Evolutionary conservation across 805 yeast species (phyloP), one percentile per base, ranked within the genome.

Genomic region (Torulaspora microellipsoides): DNA sequence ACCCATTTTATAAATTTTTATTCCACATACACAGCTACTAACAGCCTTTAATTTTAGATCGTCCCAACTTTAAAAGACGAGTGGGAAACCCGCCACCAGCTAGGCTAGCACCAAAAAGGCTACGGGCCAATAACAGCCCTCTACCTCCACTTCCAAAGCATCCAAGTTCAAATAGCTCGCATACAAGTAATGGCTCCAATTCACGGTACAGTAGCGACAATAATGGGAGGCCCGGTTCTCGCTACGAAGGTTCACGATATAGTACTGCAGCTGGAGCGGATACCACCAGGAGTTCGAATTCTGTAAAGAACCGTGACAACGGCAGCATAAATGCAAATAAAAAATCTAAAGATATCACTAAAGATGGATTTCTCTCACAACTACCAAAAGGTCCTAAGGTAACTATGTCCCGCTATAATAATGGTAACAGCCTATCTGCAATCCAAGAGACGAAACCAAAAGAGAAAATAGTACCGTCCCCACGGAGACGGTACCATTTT

Each of bases 301-400:
- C 25, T 6, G 7, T 20, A 4, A 20, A 20, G 25, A 4, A 7
- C 25, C 25, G 25, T 20, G 25, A 20, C 25, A 17, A 32, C 27
- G 37, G 33, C 14, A 25, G 28, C 30, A 8, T 7, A 31, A 29
- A 31, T 13, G 33, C 27, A 14, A 36, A 40, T 15, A 28, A 27
- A 12, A 32, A 39, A 31, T 10, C 10, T 17, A 36, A 20, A 2
- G 29, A 32, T 12, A 27, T 27, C 4, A 39, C 38, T 15, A 41
- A 28, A 20, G 50, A 47, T 34, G 43, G 38, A n/a, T 44, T 49
- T 25, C 46, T 49, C n/a, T 47, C 53, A 28, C 51, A 53, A 13
- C 39, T 58, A 34, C 62, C 62, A 32, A 58, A 53, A 37, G 62
- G 62, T 8, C 62, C 62, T 2, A 54, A 54, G 37, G 44, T 46